Evolutionary conservation across 345 rosid species (phyloP), one percentile per base, ranked within the genome.

Genomic region (Lepidium aucheri): DNA sequence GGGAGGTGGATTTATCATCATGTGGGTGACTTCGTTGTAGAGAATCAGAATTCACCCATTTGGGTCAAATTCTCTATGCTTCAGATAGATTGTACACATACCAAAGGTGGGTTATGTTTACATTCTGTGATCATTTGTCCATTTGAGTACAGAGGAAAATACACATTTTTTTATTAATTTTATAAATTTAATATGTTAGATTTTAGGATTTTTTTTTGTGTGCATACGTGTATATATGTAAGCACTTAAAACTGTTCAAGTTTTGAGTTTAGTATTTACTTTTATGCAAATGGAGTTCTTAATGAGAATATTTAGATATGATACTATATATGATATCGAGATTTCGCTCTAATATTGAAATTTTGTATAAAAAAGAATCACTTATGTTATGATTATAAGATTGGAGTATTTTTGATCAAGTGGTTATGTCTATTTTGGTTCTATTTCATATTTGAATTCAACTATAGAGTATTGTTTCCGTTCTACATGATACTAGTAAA

Each of bases 41-140:
- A 84, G n/a, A 69, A 54, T 59, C 14, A 78, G 3, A 60, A 69
- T 13, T 6, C 75, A 9, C 69, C 81, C 0, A 52, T 76, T 2
- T 82, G 72, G 77, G 83, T 90, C 43, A 88, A 84, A 22, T 90
- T 88, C 60, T 90, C 96, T 7, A 81, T 88, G 96, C 84, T 84
- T 58, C 99, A 94, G 77, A 94, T 94, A 40, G 99, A 94, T 43
- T 94, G 99, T 56, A 94, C 97, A 14, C 99, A 94, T 77, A 88
- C 87, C 44, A 90, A 94, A 83, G 96, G 99, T 13, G 99, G 99
- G 14, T 74, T 94, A 5, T 94, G 94, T 54, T 68, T 94, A 66
- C 97, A 94, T 73, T 85, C 85, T 39, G 95, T 84, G 43, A 55
- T 82, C 39, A 79, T 90, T 60, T 82, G 80, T 59, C 99, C 96